These are phyloP conservation scores for Ophiocordyceps australis DNA, from an alignment of 2,329 filamentous ascomycete genomes.

Conservation along the genomic window DNA sequence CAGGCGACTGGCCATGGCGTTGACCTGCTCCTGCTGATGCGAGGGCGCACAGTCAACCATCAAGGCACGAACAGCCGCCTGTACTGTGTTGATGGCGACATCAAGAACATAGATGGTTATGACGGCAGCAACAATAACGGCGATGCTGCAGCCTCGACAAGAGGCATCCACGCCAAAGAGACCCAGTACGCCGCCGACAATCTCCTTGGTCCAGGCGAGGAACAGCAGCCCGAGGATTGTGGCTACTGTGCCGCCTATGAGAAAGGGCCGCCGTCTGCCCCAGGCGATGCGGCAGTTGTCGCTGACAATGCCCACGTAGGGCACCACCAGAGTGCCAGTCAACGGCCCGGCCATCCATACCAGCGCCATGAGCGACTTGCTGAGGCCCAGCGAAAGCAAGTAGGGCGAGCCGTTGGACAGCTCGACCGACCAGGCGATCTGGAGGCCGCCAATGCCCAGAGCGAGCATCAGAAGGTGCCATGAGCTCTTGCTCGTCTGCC, in stretches of 20 bases:
- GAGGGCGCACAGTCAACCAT: conserved; percentile 86
- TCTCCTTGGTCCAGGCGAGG: conserved; percentile 58
- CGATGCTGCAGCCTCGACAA: conserved; percentile 42
- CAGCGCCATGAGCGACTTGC: conserved; percentile 65
- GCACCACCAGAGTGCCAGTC: conserved; percentile 63
- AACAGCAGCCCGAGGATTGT: conserved; percentile 51
- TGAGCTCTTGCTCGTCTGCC: conserved; percentile 55
- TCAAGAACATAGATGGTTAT: conserved; percentile 80
- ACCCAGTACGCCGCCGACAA: conserved; percentile 46
- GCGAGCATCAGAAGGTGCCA: conserved; percentile 81
- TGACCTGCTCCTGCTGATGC: conserved; percentile 85
- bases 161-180: conserved; percentile 55
- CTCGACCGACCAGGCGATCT: conserved; percentile 93
- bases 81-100: conserved; percentile 92
- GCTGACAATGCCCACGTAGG: conserved; percentile 66
- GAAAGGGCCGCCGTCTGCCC: conserved; percentile 71
- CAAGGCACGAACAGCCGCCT: conserved; percentile 80
- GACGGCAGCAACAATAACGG: conserved; percentile 63
- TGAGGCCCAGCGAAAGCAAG: conserved; percentile 61
- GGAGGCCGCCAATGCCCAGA: conserved; percentile 70
- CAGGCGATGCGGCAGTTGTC: conserved; percentile 58
- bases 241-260: conserved; percentile 49
- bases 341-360: conserved; percentile 75
- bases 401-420: conserved; percentile 84
- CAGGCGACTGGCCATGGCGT: conserved; percentile 82